These are phyloP conservation scores for Podila epicladia DNA, from an alignment of 192 early-diverging fungal genomes.

Conservation along the genomic window DNA sequence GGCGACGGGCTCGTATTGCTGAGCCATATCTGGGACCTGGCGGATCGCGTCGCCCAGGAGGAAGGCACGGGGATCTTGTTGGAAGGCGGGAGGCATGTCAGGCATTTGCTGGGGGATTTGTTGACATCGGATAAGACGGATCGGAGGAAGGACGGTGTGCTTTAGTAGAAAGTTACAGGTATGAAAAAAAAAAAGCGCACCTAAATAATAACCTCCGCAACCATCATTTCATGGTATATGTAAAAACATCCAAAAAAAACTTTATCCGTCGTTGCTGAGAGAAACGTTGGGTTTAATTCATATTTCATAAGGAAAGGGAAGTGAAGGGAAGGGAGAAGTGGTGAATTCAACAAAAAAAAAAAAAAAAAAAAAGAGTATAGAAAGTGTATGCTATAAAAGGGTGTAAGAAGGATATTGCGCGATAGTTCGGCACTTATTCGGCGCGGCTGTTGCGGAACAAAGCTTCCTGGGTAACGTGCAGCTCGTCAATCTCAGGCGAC, in stretches of 20 bases:
- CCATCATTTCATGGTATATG: too few relatives aligned
- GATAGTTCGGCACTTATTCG: conserved; percentile 21
- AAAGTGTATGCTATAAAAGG: not conserved
- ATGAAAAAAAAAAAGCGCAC: too few relatives aligned
- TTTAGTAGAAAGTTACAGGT: too few relatives aligned
- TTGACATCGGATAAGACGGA: conserved; percentile 3
- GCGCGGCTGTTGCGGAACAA: conserved; percentile 73
- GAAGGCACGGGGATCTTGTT: conserved; percentile 64
- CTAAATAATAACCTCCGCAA: too few relatives aligned
- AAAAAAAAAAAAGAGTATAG: too few relatives aligned
- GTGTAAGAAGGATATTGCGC: not conserved
- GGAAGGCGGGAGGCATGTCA: conserved; percentile 19
- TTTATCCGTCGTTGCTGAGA: too few relatives aligned
- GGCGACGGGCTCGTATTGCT: conserved; percentile 70
- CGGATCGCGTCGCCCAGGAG: conserved; percentile 54
- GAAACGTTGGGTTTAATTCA: too few relatives aligned
- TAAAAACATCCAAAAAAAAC: too few relatives aligned
- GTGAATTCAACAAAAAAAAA: too few relatives aligned
- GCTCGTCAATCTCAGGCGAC: conserved; percentile 95
- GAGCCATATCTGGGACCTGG: conserved; percentile 64
- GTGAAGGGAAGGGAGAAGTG: too few relatives aligned
- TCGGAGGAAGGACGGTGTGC: conserved; percentile 15
- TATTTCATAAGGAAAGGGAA: too few relatives aligned
- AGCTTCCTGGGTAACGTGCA: conserved; percentile 93
- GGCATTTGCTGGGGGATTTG: not conserved